Percentiles rank a stretch among this genome's conserved stretches.
phyloP scores from a whole-genome alignment of 495 filamentous ascomycete species.

The Lasiosphaeriaceae sp. region DNA sequence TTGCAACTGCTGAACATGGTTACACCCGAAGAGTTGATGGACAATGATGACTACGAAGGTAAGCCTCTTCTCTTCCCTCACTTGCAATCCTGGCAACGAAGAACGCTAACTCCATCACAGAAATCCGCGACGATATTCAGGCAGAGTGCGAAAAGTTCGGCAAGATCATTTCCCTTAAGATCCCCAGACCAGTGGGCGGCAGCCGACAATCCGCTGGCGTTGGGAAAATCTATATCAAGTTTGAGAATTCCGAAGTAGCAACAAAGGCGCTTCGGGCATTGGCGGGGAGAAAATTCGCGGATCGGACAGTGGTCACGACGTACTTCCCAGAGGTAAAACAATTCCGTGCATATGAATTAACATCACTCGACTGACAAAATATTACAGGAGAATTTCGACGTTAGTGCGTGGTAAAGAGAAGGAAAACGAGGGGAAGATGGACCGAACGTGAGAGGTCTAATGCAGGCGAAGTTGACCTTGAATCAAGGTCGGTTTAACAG shows the following conservation, averaged over 20 bases:
- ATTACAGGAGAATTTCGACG: conserved; percentile 73
- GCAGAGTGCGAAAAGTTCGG: conserved; percentile 94
- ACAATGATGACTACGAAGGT: conserved; percentile 93
- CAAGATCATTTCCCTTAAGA: conserved; percentile 76
- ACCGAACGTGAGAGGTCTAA: background rate
- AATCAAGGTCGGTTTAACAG: too few relatives aligned
- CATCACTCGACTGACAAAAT: conserved; percentile 16
- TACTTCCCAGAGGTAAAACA: conserved; percentile 81
- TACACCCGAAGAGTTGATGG: conserved; percentile 89
- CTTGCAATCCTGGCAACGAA: background rate
- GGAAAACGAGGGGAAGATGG: background rate
- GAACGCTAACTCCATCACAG: conserved; percentile 41
- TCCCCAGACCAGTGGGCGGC: conserved; percentile 79
- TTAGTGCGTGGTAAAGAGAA: conserved; percentile 67
- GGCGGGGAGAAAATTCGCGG: conserved; percentile 90
- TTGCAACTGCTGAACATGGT: conserved; percentile 97
- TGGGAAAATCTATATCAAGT: conserved; percentile 97
- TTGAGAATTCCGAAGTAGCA: conserved; percentile 72
- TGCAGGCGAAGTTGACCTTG: too few relatives aligned
- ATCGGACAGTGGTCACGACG: conserved; percentile 92
- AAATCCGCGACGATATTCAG: conserved; percentile 88
- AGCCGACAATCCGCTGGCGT: conserved; percentile 82
- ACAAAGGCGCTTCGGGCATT: conserved; percentile 78
- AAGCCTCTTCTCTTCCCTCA: conserved; percentile 11
- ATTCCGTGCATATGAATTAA: background rate